Conservation (phyloP, 495 filamentous ascomycete species). For the Tuber umbilicatum region DNA sequence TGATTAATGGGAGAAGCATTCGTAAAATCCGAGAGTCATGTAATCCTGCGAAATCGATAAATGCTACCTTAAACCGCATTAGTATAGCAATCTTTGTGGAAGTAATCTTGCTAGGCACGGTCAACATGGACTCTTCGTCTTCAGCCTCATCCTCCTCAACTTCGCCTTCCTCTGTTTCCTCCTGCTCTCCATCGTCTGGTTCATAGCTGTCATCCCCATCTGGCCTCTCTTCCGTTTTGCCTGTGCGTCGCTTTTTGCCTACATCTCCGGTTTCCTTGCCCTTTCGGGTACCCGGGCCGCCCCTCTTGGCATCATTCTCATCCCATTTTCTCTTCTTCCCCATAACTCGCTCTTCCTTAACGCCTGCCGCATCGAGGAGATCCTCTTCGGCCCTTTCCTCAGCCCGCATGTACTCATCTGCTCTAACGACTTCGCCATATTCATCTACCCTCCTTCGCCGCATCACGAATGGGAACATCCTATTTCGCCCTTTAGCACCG, state of each 20-base stretch:
- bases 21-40: constrained; percentile 87
- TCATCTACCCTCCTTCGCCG: constrained; percentile 76
- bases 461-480: constrained; percentile 82
- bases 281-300: constrained; percentile 28
- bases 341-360: constrained; percentile 51
- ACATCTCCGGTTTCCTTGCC: constrained; percentile 33
- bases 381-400: constrained; percentile 86
- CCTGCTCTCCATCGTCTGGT: constrained; percentile 44
- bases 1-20: constrained; percentile 91
- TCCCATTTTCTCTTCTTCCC: constrained; percentile 95
- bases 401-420: constrained; percentile 87
- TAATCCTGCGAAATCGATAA: constrained; percentile 84
- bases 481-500: constrained; percentile 87
- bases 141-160: constrained; percentile 48
- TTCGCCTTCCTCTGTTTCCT: constrained; percentile 48
- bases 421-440: constrained; percentile 85
- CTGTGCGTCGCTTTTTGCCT: constrained; percentile 28
- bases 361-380: constrained; percentile 49
- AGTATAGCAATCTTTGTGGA: constrained; percentile 55
- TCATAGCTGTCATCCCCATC: constrained; percentile 44
- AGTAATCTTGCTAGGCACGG: constrained; percentile 69
- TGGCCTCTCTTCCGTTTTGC: constrained; percentile 46
- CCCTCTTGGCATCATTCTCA: constrained; percentile 46
- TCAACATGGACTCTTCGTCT: constrained; percentile 50
- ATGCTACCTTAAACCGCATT: constrained; percentile 68